Evolutionary conservation across 2,329 filamentous ascomycete species (phyloP), one percentile per base, ranked within the genome.

Genomic region (Talaromyces sp.): DNA sequence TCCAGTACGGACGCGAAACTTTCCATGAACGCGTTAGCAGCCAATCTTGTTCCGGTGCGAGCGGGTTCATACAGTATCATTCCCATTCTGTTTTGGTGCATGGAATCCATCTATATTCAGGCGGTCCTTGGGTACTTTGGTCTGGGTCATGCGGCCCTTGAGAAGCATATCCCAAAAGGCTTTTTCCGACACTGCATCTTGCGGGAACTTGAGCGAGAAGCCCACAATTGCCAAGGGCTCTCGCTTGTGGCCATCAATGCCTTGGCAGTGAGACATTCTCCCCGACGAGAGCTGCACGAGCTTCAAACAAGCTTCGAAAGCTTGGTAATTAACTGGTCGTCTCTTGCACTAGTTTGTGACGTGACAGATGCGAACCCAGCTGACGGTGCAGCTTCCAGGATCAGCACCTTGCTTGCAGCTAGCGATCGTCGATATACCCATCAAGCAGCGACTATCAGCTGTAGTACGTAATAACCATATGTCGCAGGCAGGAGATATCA

Each of bases 161-260:
- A 27, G 13, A 62, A 67, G 26, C 67, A 65, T 60, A 10, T 56
- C 19, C 60, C 60, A 62, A 21, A 61, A 50, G 9, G 24, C 14
- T 17, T 50, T 10, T 10, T 21, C 41, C 11, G 41, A 38, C n/a
- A 31, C 27, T 5, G 38, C 60, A 11, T 31, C 60, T 14, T 41
- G 32, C 26, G 61, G 61, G 26, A 59, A 49, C 10, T 50, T 26
- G 38, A 50, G 54, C 24, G 54, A 54, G 17, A 62, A 4, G 7
- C 61, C 61, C 17, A 63, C 51, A 26, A 63, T 61, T 3, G 61
- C 61, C 24, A 58, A 51, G 5, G 56, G 56, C 46, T 51, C 46
- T 38, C 35, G 35, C 35, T 38, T 38, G 35, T 5, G 35, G 8
- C 4, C 35, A 17, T 38, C 14, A 8, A 14, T 38, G 14, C 35